Evolutionary conservation across 1,284 basidiomycete species (phyloP).

Genomic region (Cutaneotrichosporon curvatum): DNA sequence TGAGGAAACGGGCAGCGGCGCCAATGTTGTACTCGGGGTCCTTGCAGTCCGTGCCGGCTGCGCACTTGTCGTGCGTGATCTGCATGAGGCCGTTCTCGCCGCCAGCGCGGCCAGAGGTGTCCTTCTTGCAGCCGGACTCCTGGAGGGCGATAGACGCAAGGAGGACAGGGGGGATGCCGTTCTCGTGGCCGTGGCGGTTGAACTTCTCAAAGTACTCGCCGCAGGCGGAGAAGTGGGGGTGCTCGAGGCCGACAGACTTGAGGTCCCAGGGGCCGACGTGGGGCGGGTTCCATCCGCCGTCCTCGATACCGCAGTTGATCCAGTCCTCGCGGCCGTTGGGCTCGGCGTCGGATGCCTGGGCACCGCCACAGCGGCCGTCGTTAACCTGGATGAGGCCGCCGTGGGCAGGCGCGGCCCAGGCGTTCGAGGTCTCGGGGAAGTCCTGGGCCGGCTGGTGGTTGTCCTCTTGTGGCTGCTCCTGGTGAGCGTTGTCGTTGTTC

Average conservation of each 20-base stretch:
- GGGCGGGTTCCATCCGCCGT: constrained; percentile 38
- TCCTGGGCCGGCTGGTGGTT: not conserved
- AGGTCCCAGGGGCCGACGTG: constrained; percentile 37
- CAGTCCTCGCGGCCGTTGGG: constrained; percentile 70
- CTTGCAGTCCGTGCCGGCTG: constrained; percentile 51
- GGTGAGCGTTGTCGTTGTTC: not conserved
- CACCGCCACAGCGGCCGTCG: constrained; percentile 30
- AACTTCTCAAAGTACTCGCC: constrained; percentile 54
- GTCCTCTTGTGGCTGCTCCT: not conserved
- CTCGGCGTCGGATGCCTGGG: constrained; percentile 40
- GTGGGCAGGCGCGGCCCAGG: not conserved
- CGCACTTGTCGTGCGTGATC: constrained; percentile 47
- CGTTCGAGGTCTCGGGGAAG: not conserved
- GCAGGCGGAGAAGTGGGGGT: constrained; percentile 45
- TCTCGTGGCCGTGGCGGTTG: constrained; percentile 56
- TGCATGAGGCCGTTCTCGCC: constrained; percentile 83
- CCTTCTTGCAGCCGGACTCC: constrained; percentile 64
- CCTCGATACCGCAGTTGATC: constrained; percentile 67
- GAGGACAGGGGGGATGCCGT: constrained; percentile 54
- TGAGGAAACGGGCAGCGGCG: constrained; percentile 26
- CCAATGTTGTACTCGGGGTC: constrained; percentile 55
- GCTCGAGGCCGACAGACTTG: no score
- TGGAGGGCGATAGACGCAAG: constrained; percentile 79
- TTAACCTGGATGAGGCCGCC: not conserved
- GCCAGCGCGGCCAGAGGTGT: constrained; percentile 59